A percentile compares a stretch with the other conserved stretches of the same genome.
These are phyloP conservation scores for Laburnicola sp. DNA, from an alignment of 2,329 filamentous ascomycete genomes.

Conservation along the genomic window DNA sequence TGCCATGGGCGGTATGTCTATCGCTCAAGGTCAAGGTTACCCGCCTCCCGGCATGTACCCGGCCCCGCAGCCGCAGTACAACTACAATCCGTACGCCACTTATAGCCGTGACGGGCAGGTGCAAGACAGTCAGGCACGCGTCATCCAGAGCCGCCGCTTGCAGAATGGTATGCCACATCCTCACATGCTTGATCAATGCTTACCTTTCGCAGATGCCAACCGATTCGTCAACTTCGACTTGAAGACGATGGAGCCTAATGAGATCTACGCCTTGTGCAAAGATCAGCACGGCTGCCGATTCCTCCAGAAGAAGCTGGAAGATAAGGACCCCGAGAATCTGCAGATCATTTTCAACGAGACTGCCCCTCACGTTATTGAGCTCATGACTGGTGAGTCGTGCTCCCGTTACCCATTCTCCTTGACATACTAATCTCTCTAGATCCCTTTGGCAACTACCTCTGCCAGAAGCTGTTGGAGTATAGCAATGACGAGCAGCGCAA, in stretches of 20 bases:
- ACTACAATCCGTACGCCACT: conserved; percentile 37
- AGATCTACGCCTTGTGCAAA: conserved; percentile 90
- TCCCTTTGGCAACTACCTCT: conserved; percentile 98
- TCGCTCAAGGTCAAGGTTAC: conserved; percentile 12
- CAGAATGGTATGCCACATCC: conserved; percentile 75
- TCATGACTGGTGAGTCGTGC: conserved; percentile 78
- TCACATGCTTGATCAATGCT: conserved; percentile 11
- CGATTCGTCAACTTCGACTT: conserved; percentile 83
- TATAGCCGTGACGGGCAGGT: conserved; percentile 55
- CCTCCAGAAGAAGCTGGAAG: conserved; percentile 95
- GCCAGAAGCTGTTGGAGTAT: conserved; percentile 95
- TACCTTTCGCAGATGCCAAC: conserved; percentile 53
- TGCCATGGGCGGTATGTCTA: conserved; percentile 66
- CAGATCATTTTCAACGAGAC: conserved; percentile 95
- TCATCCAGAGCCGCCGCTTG: conserved; percentile 74
- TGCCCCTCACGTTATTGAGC: conserved; percentile 87
- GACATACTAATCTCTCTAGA: too few relatives aligned
- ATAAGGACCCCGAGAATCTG: conserved; percentile 78
- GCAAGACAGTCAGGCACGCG: conserved; percentile 74
- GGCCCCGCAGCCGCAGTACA: conserved; percentile 8
- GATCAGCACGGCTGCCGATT: conserved; percentile 98
- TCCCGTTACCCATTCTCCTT: too few relatives aligned
- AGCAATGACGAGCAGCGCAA: conserved; percentile 96
- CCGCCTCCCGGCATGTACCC: conserved; percentile 6
- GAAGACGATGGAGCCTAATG: conserved; percentile 72